Base-by-base conservation (phyloP, 169 alveolate genomes). In the Eimeria tenella region DNA sequence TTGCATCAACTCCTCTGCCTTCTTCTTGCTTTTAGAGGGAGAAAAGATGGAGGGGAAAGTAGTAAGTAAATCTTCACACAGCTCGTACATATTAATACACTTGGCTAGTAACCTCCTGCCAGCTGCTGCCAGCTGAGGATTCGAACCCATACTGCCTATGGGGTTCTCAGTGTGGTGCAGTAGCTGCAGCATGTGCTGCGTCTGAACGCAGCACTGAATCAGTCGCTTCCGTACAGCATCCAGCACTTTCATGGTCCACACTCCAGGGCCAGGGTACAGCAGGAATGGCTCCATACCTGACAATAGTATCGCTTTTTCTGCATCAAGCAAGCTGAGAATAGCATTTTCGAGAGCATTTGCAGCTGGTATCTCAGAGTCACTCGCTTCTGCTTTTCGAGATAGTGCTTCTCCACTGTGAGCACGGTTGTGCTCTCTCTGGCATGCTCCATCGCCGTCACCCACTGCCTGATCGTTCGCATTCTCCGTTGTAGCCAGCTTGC, bases 211-310 rank as follows among this genome's bases (percentile, higher is more conserved):
- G 89, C 94, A 90, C 71, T 90, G 90, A 31, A 90, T 79, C 23
- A 90, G 55, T 58, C 89, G 58, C 58, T 60, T 65, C 6, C 94
- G 89, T 21, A 90, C 94, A 31, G 74, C 90, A 53, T 62, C 68
- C 17, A 90, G 81, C 50, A 58, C 83, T 58, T 75, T 90, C 82
- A 90, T 50, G 19, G 86, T 81, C 60, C 68, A 90, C 53, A 90
- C 94, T 31, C 77, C 86, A 10, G 89, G 88, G n/a, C 94, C 94
- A 5, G 88, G 89, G 86, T 81, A 73, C 49, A 90, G 42, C 83
- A 90, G 4, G 82, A 56, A 90, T 5, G 94, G 94, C 94, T 90
- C 94, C 94, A 90, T 90, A 25, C 90, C 94, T 7, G 94, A 90
- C 19, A 90, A 19, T 53, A 90, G 65, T 9, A 82, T 83, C 25